Percentiles rank a stretch among this genome's conserved stretches.
Conservation (phyloP, 1,284 basidiomycete species). For the Ustilago loliicola region DNA sequence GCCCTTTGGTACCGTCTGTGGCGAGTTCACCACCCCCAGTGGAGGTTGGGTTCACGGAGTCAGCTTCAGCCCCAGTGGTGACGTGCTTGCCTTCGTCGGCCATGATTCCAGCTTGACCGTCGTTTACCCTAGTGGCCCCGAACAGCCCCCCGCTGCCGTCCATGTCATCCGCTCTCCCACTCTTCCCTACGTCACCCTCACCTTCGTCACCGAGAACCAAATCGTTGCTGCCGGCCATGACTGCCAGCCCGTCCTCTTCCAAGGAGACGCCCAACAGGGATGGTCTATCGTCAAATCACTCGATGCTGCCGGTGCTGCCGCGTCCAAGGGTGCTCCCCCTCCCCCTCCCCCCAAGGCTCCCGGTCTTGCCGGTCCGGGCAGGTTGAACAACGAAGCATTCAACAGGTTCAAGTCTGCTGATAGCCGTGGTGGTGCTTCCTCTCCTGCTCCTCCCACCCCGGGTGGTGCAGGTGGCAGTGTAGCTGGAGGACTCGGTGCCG, state of each 20-base stretch:
- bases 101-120: slow-evolving; percentile 69
- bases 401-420: slow-evolving; percentile 95
- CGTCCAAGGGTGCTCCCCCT: slow-evolving; percentile 63
- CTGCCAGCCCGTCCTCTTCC: slow-evolving; percentile 84
- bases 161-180: slow-evolving; percentile 66
- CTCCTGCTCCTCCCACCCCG: slow-evolving; percentile 51
- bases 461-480: slow-evolving; percentile 62
- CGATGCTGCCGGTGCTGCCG: slow-evolving; percentile 63
- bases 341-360: slow-evolving; percentile 64
- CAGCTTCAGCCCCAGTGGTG: slow-evolving; percentile 93
- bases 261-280: slow-evolving; percentile 57
- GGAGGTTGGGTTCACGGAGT: slow-evolving; percentile 98
- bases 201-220: slow-evolving; percentile 81
- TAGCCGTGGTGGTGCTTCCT: slow-evolving; percentile 77
- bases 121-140: slow-evolving; percentile 64
- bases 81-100: slow-evolving; percentile 92
- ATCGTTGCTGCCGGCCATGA: slow-evolving; percentile 93
- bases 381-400: slow-evolving; percentile 94
- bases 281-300: slow-evolving; percentile 64
- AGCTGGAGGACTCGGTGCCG: slow-evolving; percentile 78
- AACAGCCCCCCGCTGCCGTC: slow-evolving; percentile 62
- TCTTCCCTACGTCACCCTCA: slow-evolving; percentile 69
- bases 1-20: slow-evolving; percentile 97
- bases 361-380: slow-evolving; percentile 73
- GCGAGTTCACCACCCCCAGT: slow-evolving; percentile 87